Conservation (phyloP, 441 rosid genomes). For the Macaranga tanarius region DNA sequence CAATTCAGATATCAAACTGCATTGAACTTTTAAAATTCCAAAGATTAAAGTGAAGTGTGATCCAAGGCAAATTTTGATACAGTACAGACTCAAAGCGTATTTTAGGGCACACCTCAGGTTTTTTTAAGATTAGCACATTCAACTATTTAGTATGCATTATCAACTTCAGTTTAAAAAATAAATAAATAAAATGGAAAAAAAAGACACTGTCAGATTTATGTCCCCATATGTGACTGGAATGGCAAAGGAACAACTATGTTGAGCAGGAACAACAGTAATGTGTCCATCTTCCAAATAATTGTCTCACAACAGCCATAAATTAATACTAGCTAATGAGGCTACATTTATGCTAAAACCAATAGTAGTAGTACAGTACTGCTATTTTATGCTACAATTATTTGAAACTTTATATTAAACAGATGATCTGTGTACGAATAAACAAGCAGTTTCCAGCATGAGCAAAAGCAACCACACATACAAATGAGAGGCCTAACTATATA, state of each 20-base stretch:
- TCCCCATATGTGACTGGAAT: background rate
- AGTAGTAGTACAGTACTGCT: background rate
- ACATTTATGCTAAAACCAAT: background rate
- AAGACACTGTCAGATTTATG: background rate
- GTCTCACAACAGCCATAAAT: background rate
- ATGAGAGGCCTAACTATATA: background rate
- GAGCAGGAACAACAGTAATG: background rate
- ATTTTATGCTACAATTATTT: constrained; percentile 3
- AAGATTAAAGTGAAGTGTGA: no score
- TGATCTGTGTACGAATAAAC: background rate
- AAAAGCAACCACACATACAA: background rate
- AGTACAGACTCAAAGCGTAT: no score
- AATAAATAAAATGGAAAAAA: background rate
- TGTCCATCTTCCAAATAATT: constrained; percentile 4
- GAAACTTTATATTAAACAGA: background rate
- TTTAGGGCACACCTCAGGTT: no score
- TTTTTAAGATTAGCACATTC: background rate
- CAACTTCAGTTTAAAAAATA: background rate
- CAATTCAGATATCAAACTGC: no score
- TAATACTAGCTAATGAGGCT: background rate
- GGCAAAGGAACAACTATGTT: background rate
- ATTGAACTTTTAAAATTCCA: no score
- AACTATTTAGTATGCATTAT: background rate
- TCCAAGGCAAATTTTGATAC: no score
- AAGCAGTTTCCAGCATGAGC: background rate